Base-by-base conservation (phyloP, 2,329 filamentous ascomycete species). In the Cladobotryum protrusum region DNA sequence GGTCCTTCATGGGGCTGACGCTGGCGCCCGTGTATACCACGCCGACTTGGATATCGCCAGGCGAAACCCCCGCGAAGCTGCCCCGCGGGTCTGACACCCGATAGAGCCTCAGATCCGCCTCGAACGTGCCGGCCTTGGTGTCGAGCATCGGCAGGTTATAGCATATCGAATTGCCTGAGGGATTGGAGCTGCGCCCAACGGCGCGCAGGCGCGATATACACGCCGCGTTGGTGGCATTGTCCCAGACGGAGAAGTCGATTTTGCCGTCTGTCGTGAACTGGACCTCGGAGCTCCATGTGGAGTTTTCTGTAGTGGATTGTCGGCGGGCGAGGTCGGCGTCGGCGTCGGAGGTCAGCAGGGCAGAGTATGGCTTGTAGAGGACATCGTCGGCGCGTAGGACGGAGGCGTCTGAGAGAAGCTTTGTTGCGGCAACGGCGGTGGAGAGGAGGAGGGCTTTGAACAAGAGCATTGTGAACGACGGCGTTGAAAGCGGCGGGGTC, bases 91-190 rank as follows among this genome's bases (percentile, higher is more conserved):
- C 67, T 5, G 81, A 82, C 43, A 91, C 69, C 65, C 85, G 82
- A 69, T 83, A 93, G 52, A 93, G 72, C 48, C 87, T 77, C 45
- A 93, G 67, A 63, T 93, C 88, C 29, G 87, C 87, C 66, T 87
- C 79, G 63, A 93, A 93, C 14, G 82, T 72, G 29, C 87, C 87
- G 1, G 79, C 83, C 4, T 67, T 67, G 58, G 79, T 81, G 68
- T 92, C 78, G 50, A 89, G 76, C 36, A 79, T 81, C 0, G 85
- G 83, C 19, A 95, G 68, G 64, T 93, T 95, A 72, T 92, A 93
- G 76, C 89, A 95, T 43, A 88, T 80, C 52, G 85, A 85, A 43
- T 89, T 79, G 45, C 89, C 89, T 9, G 86, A 85, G 5, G 86
- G 86, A 57, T 91, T 92, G 19, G 79, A 77, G 39, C 82, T 79